Conservation (phyloP, 495 filamentous ascomycete genomes). For the Tuber magnatum region DNA sequence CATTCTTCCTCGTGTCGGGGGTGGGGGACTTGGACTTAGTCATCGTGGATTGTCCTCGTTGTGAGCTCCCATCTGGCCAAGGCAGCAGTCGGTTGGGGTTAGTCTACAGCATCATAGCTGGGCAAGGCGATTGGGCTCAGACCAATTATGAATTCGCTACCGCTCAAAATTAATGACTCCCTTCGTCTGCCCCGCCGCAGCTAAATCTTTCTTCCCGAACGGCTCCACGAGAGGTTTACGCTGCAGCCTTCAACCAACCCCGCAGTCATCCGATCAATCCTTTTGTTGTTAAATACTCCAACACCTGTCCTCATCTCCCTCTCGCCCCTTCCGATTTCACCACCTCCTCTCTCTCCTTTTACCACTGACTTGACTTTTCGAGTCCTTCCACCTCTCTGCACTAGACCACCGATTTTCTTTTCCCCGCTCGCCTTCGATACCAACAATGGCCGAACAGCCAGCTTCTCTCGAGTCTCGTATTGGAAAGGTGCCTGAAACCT, state of each 20-base stretch:
- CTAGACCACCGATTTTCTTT: neutral
- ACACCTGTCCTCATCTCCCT: neutral
- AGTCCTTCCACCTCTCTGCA: neutral
- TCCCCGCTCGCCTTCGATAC: neutral
- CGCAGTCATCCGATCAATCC: neutral
- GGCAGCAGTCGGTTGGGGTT: neutral
- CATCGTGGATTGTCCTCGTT: neutral
- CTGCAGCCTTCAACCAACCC: neutral
- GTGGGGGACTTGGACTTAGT: no score
- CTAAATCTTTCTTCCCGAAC: neutral
- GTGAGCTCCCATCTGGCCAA: neutral
- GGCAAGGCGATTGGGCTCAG: neutral
- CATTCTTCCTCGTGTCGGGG: neutral
- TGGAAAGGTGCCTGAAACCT: constrained; percentile 25
- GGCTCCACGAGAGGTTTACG: neutral
- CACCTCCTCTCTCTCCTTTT: neutral
- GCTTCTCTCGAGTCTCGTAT: constrained; percentile 39
- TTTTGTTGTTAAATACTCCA: neutral
- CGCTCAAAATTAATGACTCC: neutral
- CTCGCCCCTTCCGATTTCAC: neutral
- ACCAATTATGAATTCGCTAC: neutral
- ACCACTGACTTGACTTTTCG: neutral
- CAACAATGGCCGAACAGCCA: constrained; percentile 32
- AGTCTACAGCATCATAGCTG: neutral
- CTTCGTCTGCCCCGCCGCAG: neutral